Conservation (phyloP, 495 filamentous ascomycete species). For the Lentithecium fluviatile region DNA sequence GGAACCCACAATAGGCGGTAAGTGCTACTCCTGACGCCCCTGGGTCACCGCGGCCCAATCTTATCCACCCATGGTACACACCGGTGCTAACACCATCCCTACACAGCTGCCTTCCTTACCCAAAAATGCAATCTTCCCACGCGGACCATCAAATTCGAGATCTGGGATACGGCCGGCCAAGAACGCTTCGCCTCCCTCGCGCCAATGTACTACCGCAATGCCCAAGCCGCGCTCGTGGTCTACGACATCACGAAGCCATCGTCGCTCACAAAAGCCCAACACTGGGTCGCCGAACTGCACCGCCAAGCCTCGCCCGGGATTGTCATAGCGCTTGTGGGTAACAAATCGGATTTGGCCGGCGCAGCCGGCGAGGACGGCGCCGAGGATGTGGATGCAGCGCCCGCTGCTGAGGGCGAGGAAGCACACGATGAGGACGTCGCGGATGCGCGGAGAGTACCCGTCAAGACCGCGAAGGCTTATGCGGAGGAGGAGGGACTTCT, state of each 20-base stretch:
- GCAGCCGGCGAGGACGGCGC: slow-evolving; percentile 42
- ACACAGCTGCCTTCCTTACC: slow-evolving; percentile 93
- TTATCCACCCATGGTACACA: slow-evolving; percentile 4
- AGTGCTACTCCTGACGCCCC: slow-evolving; percentile 37
- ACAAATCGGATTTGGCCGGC: slow-evolving; percentile 82
- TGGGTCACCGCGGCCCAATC: neutral
- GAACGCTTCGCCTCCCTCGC: slow-evolving; percentile 96
- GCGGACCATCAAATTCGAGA: slow-evolving; percentile 98
- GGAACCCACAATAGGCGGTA: slow-evolving; percentile 98
- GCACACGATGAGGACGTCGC: slow-evolving; percentile 49
- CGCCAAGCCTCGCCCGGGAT: slow-evolving; percentile 97
- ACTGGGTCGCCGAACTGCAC: slow-evolving; percentile 98
- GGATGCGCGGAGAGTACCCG: slow-evolving; percentile 82
- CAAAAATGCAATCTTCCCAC: slow-evolving; percentile 97
- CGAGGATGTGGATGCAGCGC: slow-evolving; percentile 29
- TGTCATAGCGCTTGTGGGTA: slow-evolving; percentile 95
- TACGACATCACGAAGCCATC: slow-evolving; percentile 98
- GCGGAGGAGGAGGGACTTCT: slow-evolving; percentile 90
- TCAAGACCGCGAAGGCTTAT: slow-evolving; percentile 84
- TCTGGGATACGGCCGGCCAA: slow-evolving; percentile 99
- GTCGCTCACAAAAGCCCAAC: slow-evolving; percentile 91
- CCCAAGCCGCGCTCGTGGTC: slow-evolving; percentile 95
- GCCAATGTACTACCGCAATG: slow-evolving; percentile 99
- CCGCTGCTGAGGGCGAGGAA: slow-evolving; percentile 55
- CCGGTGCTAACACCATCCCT: neutral